These are phyloP conservation scores for Piedraia hortae DNA, from an alignment of 2,329 filamentous ascomycete species.

Conservation along the genomic window DNA sequence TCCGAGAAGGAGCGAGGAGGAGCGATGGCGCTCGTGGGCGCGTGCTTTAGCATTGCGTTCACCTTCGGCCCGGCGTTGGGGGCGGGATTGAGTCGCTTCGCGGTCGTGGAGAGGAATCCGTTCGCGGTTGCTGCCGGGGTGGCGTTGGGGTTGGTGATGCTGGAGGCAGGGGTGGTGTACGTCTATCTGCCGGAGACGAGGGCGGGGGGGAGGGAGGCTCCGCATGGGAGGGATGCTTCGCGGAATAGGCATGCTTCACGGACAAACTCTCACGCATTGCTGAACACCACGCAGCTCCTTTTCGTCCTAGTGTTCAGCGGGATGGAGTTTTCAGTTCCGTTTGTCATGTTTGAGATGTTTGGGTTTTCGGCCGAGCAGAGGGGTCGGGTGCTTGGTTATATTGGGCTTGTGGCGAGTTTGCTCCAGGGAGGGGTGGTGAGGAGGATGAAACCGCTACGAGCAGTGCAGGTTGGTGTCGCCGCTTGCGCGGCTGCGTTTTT, in stretches of 20 bases:
- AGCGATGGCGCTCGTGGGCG: conserved; percentile 89
- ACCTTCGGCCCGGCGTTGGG: conserved; percentile 86
- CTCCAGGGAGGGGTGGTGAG: conserved; percentile 81
- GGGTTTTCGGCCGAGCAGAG: conserved; percentile 53
- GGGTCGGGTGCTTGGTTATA: conserved; percentile 63
- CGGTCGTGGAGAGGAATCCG: conserved; percentile 58
- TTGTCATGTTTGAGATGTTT: conserved; percentile 92
- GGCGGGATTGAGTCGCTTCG: conserved; percentile 55
- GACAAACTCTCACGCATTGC: conserved; percentile 58
- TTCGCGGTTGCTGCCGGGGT: conserved; percentile 83
- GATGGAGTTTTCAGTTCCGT: conserved; percentile 91
- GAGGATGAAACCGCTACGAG: conserved; percentile 51
- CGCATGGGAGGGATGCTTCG: conserved; percentile 1
- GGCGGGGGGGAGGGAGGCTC: conserved; percentile 12
- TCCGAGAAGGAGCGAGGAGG: conserved; percentile 59
- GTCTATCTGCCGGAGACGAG: conserved; percentile 64
- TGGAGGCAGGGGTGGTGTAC: conserved; percentile 76
- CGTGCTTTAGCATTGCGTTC: conserved; percentile 90
- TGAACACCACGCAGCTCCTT: conserved; percentile 64
- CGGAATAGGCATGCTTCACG: conserved; percentile 16
- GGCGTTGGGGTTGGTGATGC: conserved; percentile 55
- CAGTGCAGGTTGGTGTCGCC: conserved; percentile 52
- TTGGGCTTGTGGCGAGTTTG: conserved; percentile 74
- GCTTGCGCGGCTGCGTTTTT: conserved; percentile 58
- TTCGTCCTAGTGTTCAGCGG: conserved; percentile 95